Base-by-base conservation (phyloP, 2,329 filamentous ascomycete genomes). In the Aureobasidium sp. region DNA sequence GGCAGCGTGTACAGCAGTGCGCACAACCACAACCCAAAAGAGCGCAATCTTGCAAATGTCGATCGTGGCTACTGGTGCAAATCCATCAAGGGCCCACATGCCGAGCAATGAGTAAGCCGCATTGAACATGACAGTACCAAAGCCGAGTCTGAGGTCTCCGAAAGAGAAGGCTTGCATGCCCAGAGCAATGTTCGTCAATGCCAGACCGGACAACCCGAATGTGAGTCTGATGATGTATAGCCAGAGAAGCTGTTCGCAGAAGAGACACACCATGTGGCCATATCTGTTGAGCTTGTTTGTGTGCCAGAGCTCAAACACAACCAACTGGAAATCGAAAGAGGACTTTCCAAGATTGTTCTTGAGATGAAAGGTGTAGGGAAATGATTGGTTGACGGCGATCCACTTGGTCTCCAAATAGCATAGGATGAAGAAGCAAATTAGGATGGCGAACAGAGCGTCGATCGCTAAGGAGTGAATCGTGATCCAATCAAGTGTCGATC, bases 321-420 rank as follows among this genome's bases (percentile, higher is more conserved):
- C 60, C 27, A 57, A 37, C 9, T 62, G 60, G 13, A 62, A 62
- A 21, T 62, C 44, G 27, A 62, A 62, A 7, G 60, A 52, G 2
- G 41, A 42, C 3, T 25, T 29, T n/a, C 60, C 60, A 10, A 62
- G 52, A 44, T 62, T 62, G 34, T 53, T 55, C 60, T 62, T 62
- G 21, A 62, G 42, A 36, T 62, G 60, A n/a, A 62, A 62, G 16
- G 60, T 62, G 52, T 62, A 62, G 9, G 60, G 60, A 5, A 62
- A 62, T n/a, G 60, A 62, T 62, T 62, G 60, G 21, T 62, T 62
- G 60, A 62, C 50, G 5, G 60, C 60, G 16, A 62, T 57, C 60
- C 60, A 62, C 27, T 58, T 62, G 1, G 50, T 55, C 44, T 62
- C 60, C 39, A 62, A n/a, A 11, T 62, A 62, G 44, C 60, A 62